Percentiles rank a stretch among this genome's conserved stretches.
These are phyloP conservation scores for Nicotiana sylvestris DNA, from an alignment of 257 asterid species.

Conservation along the genomic window DNA sequence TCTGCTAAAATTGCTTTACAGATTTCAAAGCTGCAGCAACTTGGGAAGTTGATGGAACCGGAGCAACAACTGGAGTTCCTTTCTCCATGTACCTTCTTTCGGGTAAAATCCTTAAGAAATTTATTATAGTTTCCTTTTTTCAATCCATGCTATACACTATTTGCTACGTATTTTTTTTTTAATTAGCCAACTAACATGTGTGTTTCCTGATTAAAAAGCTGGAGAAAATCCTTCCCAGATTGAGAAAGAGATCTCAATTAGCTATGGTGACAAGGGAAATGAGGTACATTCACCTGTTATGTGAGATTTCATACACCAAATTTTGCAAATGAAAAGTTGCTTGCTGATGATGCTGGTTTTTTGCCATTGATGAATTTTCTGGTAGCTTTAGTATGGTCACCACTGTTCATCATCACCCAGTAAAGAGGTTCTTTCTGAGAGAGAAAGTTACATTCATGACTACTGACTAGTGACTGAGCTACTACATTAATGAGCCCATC, in stretches of 20 bases:
- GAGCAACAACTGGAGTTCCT: conserved; percentile 61
- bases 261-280: conserved; percentile 94
- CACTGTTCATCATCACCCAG: neutral
- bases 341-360: neutral
- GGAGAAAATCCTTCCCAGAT: conserved; percentile 37
- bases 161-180: neutral
- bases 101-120: conserved; percentile 34
- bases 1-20: conserved; percentile 24
- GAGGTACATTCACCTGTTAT: conserved; percentile 54
- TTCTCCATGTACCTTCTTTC: conserved; percentile 87
- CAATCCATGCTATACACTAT: neutral
- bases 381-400: neutral
- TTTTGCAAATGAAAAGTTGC: neutral
- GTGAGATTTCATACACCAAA: conserved; percentile 4
- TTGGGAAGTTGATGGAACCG: conserved; percentile 90
- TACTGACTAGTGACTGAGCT: neutral
- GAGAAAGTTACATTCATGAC: neutral
- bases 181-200: conserved; percentile 10
- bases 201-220: conserved; percentile 33
- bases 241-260: conserved; percentile 76
- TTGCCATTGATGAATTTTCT: neutral
- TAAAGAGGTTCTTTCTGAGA: neutral
- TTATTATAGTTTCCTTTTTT: neutral
- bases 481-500: neutral
- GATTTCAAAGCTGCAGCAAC: conserved; percentile 73